Percentiles rank a stretch among this genome's conserved stretches.
phyloP scores from a whole-genome alignment of 371 early-diverging fungal species.

The Mucor piriformis region DNA sequence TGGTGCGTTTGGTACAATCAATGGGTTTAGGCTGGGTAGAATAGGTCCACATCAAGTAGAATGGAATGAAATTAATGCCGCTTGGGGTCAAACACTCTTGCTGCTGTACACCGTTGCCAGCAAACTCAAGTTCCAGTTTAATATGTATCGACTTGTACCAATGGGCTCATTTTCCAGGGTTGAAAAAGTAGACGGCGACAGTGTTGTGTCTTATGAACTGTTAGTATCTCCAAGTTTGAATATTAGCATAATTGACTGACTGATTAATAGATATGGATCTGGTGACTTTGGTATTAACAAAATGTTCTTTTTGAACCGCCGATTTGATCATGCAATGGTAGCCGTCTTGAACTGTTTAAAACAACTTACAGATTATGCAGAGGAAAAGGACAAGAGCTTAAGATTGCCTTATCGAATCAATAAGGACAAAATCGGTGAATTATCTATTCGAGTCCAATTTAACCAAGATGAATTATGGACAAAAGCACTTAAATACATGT shows the following conservation, averaged over 20 bases:
- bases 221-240: constrained; percentile 39
- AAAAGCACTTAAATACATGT: constrained; percentile 84
- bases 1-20: constrained; percentile 90
- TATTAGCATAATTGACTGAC: not conserved
- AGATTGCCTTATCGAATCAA: constrained; percentile 86
- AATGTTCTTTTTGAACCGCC: constrained; percentile 78
- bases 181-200: constrained; percentile 81
- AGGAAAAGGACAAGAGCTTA: constrained; percentile 72
- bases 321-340: constrained; percentile 90
- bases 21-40: constrained; percentile 90
- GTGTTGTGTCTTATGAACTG: constrained; percentile 76
- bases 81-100: constrained; percentile 90
- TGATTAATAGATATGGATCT: constrained; percentile 73
- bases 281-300: constrained; percentile 84
- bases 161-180: constrained; percentile 93
- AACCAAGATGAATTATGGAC: constrained; percentile 93
- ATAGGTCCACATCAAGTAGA: constrained; percentile 79
- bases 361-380: constrained; percentile 83
- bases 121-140: constrained; percentile 81
- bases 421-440: constrained; percentile 88
- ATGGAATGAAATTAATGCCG: constrained; percentile 97
- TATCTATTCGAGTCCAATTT: constrained; percentile 84
- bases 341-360: constrained; percentile 88
- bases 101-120: constrained; percentile 86
- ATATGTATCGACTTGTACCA: constrained; percentile 84